Base-by-base conservation (phyloP, 176 grass and related monocot genomes). In the Urochloa ruziziensis region DNA sequence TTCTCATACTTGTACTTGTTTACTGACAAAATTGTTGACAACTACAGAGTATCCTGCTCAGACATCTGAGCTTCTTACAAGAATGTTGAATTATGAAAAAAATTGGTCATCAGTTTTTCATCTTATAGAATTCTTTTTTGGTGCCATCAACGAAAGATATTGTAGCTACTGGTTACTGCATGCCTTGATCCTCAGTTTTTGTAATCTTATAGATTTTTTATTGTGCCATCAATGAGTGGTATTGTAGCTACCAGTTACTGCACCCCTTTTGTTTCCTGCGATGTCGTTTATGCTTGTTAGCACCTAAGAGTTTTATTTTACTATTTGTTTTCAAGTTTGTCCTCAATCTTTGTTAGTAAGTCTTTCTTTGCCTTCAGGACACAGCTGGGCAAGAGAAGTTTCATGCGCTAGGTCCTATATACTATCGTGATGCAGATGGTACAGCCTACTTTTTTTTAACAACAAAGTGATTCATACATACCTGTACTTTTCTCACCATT, bases 381-480 rank as follows among this genome's bases (percentile, higher is more conserved):
- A 93, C 90, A 52, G 94, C 94, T 87, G 94, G 94, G 30, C 90
- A 96, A 74, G 94, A 96, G 72, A 92, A 89, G 28, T 93, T 96
- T 86, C 90, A 96, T 77, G 88, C 90, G 16, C 73, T 96, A 71
- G 94, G 90, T 39, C 94, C 90, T 64, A 96, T 96, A 86, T 91
- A 96, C 70, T 93, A 96, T 78, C 86, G 94, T 21, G 91, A 96
- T 82, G 94, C 94, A 61, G 88, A 96, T 85, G 94, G 91, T 91
- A 76, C 23, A 6, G 23, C 29, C 5, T 76, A 53, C 75, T 37
- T 44, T 12, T 47, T 85, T 76, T 51, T 54, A 66, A 35, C 27
- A 40, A 9, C 52, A 32, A 75, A 61, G 70, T 35, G 64, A 57
- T 58, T 15, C 4, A 70, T 42, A 69, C 23, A 32, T 29, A 78